Percentiles rank a stretch among this genome's conserved stretches.
phyloP scores from a whole-genome alignment of 495 filamentous ascomycete genomes.

The Cenococcum geophilum region DNA sequence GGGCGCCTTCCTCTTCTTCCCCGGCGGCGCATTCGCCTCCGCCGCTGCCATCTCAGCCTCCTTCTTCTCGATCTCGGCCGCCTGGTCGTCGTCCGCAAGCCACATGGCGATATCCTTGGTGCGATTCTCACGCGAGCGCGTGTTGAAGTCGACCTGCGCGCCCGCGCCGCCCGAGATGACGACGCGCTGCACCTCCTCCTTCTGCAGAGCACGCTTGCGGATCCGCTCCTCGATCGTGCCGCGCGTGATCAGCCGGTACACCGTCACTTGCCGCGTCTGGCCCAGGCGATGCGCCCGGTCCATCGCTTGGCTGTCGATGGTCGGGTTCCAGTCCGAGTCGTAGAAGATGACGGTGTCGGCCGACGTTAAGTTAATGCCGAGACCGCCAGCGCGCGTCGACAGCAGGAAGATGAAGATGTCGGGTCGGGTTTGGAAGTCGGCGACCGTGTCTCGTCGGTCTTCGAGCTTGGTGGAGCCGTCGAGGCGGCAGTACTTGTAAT shows the following conservation, averaged over 20 bases:
- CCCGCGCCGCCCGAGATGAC: conserved; percentile 89
- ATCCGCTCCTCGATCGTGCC: conserved; percentile 98
- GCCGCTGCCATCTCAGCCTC: conserved; percentile 71
- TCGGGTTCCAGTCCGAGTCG: conserved; percentile 99
- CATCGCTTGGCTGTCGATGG: conserved; percentile 98
- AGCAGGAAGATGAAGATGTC: conserved; percentile 97
- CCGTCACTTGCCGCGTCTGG: conserved; percentile 91
- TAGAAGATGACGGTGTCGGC: conserved; percentile 98
- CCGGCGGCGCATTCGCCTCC: conserved; percentile 46
- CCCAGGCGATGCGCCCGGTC: conserved; percentile 97
- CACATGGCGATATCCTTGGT: conserved; percentile 96
- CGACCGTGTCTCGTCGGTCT: conserved; percentile 91
- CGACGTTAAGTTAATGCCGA: conserved; percentile 94
- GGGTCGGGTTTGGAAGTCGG: conserved; percentile 87
- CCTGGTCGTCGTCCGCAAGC: conserved; percentile 93
- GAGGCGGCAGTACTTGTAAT: conserved; percentile 95
- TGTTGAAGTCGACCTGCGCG: conserved; percentile 86
- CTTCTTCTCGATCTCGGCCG: conserved; percentile 80
- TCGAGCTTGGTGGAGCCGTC: conserved; percentile 98
- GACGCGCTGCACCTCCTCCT: conserved; percentile 97
- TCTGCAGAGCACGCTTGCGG: conserved; percentile 92
- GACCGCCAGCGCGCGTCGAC: conserved; percentile 90
- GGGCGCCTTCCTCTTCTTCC: conserved; percentile 59
- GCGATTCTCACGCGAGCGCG: conserved; percentile 77
- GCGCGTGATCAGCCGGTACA: conserved; percentile 94